Percentiles rank a stretch among this genome's conserved stretches.
Conservation (phyloP, 2,329 filamentous ascomycete genomes). For the Fusarium redolens region DNA sequence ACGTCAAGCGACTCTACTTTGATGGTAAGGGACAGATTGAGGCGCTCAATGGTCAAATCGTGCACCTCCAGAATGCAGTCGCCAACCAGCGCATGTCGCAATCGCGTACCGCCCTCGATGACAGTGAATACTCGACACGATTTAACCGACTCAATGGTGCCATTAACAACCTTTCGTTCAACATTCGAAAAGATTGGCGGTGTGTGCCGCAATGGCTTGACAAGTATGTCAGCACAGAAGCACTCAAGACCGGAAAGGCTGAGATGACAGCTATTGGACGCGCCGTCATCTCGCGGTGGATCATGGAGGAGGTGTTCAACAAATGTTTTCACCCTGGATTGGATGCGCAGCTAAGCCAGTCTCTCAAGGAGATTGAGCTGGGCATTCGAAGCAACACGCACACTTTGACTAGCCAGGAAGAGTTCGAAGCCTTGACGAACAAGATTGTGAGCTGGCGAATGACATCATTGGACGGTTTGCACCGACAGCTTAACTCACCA, state of each 20-base stretch:
- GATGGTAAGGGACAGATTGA: slow-evolving; percentile 95
- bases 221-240: slow-evolving; percentile 84
- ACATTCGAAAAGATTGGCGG: slow-evolving; percentile 95
- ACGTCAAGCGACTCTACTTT: slow-evolving; percentile 97
- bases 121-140: slow-evolving; percentile 89
- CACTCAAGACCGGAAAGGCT: slow-evolving; percentile 87
- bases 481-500: slow-evolving; percentile 73
- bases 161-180: slow-evolving; percentile 94
- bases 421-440: slow-evolving; percentile 86
- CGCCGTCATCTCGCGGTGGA: slow-evolving; percentile 88
- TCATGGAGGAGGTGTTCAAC: slow-evolving; percentile 91
- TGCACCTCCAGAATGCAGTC: slow-evolving; percentile 95
- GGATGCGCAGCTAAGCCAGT: slow-evolving; percentile 78
- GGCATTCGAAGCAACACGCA: slow-evolving; percentile 85
- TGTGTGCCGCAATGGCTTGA: slow-evolving; percentile 83
- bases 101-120: slow-evolving; percentile 92
- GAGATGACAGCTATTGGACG: slow-evolving; percentile 98
- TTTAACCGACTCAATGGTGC: slow-evolving; percentile 94
- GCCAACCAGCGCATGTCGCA: slow-evolving; percentile 95
- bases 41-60: slow-evolving; percentile 85
- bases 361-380: slow-evolving; percentile 86
- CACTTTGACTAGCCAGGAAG: slow-evolving; percentile 80
- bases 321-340: slow-evolving; percentile 92
- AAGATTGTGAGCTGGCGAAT: slow-evolving; percentile 95
- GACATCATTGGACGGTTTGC: slow-evolving; percentile 91